Evolutionary conservation across 148 eudicot species (phyloP).

Genomic region (Rhododendron ferrugineum): DNA sequence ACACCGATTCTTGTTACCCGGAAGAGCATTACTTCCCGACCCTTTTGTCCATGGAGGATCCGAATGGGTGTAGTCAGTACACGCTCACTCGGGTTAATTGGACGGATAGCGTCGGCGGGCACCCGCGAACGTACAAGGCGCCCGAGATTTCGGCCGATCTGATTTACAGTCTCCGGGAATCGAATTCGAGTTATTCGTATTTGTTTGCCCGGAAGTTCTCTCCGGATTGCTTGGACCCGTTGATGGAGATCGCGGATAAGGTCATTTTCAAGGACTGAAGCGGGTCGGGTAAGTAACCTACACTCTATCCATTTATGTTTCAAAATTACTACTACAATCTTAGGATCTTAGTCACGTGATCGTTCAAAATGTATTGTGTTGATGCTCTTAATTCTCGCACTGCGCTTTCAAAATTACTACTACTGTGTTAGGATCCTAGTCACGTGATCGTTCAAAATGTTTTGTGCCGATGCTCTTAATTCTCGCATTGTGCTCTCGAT

Average conservation of each 20-base stretch:
- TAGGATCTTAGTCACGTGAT: background rate
- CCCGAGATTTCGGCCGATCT: conserved; percentile 39
- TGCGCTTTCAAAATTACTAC: too few species aligned
- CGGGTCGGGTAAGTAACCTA: conserved; percentile 20
- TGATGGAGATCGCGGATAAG: conserved; percentile 42
- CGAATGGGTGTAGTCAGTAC: conserved; percentile 39
- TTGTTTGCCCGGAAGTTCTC: conserved; percentile 61
- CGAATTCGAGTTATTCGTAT: conserved; percentile 28
- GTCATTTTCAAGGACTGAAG: conserved; percentile 49
- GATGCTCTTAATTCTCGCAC: too few species aligned
- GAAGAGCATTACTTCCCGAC: conserved; percentile 72
- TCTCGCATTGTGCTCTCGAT: too few species aligned
- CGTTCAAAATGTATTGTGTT: background rate
- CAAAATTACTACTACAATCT: background rate
- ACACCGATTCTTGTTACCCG: conserved; percentile 50
- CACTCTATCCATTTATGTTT: background rate
- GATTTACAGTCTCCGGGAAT: conserved; percentile 30
- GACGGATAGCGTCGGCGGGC: conserved; percentile 49
- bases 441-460: background rate
- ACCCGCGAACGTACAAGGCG: conserved; percentile 46
- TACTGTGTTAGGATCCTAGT: background rate
- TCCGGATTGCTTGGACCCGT: conserved; percentile 48
- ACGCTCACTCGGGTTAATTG: conserved; percentile 58
- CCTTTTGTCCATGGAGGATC: conserved; percentile 51
- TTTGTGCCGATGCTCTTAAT: background rate